Evolutionary conservation across 2,329 filamentous ascomycete species (phyloP).

Genomic region (Microdochium paspali): DNA sequence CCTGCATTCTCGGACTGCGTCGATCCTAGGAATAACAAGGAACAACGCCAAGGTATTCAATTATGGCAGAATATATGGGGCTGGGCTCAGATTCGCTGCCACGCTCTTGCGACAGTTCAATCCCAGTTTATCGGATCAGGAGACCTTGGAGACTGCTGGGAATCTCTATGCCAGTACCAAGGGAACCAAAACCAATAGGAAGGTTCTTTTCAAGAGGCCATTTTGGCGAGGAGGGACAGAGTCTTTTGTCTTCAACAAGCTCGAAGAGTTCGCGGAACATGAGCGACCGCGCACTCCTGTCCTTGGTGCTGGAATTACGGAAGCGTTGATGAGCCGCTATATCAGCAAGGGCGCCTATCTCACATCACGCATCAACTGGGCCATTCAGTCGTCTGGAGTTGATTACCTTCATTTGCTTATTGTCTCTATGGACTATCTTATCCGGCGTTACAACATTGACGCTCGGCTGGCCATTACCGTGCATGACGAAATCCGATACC

Average conservation of each 20-base stretch:
- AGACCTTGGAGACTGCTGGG: slow-evolving; percentile 67
- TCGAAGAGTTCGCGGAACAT: slow-evolving; percentile 96
- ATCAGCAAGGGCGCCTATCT: slow-evolving; percentile 87
- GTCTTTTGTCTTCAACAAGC: slow-evolving; percentile 94
- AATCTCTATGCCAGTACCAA: slow-evolving; percentile 86
- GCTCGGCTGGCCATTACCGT: slow-evolving; percentile 88
- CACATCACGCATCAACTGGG: slow-evolving; percentile 97
- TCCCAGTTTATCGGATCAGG: slow-evolving; percentile 65
- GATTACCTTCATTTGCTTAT: slow-evolving; percentile 95
- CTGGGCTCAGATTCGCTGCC: slow-evolving; percentile 85
- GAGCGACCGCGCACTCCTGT: slow-evolving; percentile 85
- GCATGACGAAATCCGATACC: slow-evolving; percentile 93
- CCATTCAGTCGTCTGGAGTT: slow-evolving; percentile 93
- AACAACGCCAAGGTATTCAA: slow-evolving; percentile 98
- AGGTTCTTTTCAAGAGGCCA: slow-evolving; percentile 57
- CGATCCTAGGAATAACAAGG: slow-evolving; percentile 84
- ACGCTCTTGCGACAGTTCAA: slow-evolving; percentile 92
- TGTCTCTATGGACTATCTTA: slow-evolving; percentile 88
- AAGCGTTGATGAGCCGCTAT: slow-evolving; percentile 82
- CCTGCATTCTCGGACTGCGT: slow-evolving; percentile 85
- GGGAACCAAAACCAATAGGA: slow-evolving; percentile 73
- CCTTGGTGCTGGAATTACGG: slow-evolving; percentile 88
- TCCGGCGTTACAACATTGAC: slow-evolving; percentile 72
- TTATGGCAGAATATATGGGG: slow-evolving; percentile 98
- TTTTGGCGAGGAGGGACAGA: slow-evolving; percentile 98